Conservation (phyloP, 257 asterid species). For the Leptodermis oblonga region DNA sequence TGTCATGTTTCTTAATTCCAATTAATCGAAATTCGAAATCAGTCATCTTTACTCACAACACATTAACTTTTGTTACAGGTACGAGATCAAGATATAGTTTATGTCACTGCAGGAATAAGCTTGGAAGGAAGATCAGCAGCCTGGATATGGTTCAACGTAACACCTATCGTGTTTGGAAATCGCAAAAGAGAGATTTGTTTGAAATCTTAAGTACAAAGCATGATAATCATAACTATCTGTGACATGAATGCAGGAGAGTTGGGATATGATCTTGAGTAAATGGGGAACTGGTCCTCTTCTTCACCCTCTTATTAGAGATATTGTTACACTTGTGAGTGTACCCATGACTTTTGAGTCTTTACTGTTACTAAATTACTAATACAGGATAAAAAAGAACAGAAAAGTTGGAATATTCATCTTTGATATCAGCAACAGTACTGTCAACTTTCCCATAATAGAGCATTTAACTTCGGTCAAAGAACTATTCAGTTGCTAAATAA, state of each 20-base stretch:
- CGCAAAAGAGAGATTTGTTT: not conserved
- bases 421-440: too few species aligned
- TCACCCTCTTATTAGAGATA: not conserved
- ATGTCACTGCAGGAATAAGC: slow-evolving; percentile 25
- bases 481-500: too few species aligned
- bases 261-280: slow-evolving; percentile 1
- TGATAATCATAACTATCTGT: not conserved
- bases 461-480: too few species aligned
- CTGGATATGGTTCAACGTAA: slow-evolving; percentile 43
- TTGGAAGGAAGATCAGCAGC: slow-evolving; percentile 39
- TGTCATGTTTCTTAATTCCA: not conserved
- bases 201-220: not conserved
- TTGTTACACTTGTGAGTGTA: not conserved
- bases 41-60: not conserved
- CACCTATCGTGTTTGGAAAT: not conserved
- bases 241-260: slow-evolving; percentile 2
- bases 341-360: too few species aligned
- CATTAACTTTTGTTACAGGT: not conserved
- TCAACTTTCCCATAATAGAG: too few species aligned
- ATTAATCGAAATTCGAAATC: too few species aligned
- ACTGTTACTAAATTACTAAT: too few species aligned
- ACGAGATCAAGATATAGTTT: not conserved
- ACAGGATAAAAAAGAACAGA: too few species aligned
- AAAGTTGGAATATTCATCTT: too few species aligned
- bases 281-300: slow-evolving; percentile 1